phyloP scores from a whole-genome alignment of 768 basidiomycete genomes.

The Termitomyces sp. region DNA sequence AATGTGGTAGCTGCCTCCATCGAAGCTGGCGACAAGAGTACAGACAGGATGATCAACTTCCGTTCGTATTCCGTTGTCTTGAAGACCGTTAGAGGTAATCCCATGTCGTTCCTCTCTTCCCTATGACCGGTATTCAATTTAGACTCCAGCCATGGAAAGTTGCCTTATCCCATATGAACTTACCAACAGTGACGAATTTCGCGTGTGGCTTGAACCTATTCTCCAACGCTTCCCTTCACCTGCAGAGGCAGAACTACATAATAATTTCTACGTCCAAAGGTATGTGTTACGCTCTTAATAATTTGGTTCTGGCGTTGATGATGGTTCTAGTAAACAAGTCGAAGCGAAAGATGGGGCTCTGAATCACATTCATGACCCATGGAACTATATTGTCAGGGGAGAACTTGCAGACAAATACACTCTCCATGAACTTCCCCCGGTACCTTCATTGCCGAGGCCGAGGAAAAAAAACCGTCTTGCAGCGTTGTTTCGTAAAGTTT shows the following conservation, averaged over 20 bases:
- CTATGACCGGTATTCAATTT: neutral
- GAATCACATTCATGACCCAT: constrained; percentile 6
- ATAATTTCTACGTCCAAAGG: constrained; percentile 13
- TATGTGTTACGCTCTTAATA: neutral
- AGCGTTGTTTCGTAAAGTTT: constrained; percentile 1
- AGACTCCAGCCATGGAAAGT: constrained; percentile 37
- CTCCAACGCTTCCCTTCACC: constrained; percentile 14
- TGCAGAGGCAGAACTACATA: constrained; percentile 5
- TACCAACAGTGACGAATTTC: constrained; percentile 25
- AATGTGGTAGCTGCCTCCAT: constrained; percentile 15
- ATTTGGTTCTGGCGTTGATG: neutral
- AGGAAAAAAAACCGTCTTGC: constrained; percentile 3
- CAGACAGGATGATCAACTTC: constrained; percentile 29
- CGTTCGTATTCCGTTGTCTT: constrained; percentile 30
- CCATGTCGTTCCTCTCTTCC: neutral
- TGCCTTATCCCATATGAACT: constrained; percentile 39
- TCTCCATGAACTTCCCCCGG: constrained; percentile 4
- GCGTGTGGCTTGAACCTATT: constrained; percentile 29
- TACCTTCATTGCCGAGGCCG: neutral
- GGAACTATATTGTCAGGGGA: constrained; percentile 5
- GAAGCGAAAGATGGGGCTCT: constrained; percentile 10
- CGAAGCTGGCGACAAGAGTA: constrained; percentile 7
- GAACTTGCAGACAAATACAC: neutral
- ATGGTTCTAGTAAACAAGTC: constrained; percentile 2
- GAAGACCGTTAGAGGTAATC: constrained; percentile 34